phyloP scores from a whole-genome alignment of 2,329 filamentous ascomycete species.

The Aspergillus awamori region DNA sequence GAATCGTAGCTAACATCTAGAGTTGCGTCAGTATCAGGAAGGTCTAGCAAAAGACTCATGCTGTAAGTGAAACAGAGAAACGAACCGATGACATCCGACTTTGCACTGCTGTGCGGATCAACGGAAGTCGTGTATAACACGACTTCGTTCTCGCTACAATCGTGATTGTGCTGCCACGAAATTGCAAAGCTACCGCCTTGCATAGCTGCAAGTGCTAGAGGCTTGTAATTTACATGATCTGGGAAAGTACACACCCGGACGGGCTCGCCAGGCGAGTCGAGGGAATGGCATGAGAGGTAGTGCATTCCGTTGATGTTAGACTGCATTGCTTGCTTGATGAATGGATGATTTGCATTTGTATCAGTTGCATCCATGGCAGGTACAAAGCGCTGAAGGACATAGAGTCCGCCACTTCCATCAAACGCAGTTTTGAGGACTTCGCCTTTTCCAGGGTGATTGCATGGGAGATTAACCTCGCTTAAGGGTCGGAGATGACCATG shows the following conservation, averaged over 20 bases:
- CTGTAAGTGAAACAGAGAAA: not conserved
- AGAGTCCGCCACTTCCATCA: constrained; percentile 25
- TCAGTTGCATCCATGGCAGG: constrained; percentile 27
- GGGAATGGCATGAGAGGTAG: constrained; percentile 34
- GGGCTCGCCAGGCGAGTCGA: constrained; percentile 16
- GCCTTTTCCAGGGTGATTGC: constrained; percentile 29
- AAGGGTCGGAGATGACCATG: constrained; percentile 21
- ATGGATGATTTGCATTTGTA: constrained; percentile 31
- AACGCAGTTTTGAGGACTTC: constrained; percentile 39
- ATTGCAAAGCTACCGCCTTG: constrained; percentile 36
- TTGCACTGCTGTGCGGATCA: constrained; percentile 12
- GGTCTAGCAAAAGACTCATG: not conserved
- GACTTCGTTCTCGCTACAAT: constrained; percentile 30
- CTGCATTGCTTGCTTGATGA: constrained; percentile 36
- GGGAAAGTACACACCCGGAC: constrained; percentile 34
- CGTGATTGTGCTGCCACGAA: constrained; percentile 38
- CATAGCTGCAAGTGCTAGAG: constrained; percentile 33
- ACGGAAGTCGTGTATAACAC: constrained; percentile 29
- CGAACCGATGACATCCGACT: constrained; percentile 25
- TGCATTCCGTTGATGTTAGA: constrained; percentile 25
- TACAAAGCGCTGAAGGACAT: constrained; percentile 38
- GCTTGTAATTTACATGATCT: constrained; percentile 32
- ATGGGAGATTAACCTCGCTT: constrained; percentile 26
- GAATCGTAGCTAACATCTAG: constrained; percentile 26
- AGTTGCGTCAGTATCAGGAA: constrained; percentile 10